Evolutionary conservation across 2,329 filamentous ascomycete genomes (phyloP).

Genomic region (Chrysoporthe puriensis): DNA sequence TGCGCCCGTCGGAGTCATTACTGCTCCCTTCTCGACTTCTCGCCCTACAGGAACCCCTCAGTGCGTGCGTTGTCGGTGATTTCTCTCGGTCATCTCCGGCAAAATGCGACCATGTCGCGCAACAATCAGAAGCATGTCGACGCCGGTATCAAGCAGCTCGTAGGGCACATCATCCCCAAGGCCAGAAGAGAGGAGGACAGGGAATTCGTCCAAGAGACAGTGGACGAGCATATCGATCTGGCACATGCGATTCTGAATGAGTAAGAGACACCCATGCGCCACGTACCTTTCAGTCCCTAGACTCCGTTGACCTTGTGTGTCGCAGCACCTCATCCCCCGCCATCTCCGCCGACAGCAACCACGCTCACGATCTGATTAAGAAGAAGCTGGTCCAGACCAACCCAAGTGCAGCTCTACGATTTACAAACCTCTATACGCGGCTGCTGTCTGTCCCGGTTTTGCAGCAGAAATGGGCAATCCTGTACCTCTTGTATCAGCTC

Average conservation of each 20-base stretch:
- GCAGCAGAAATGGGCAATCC: constrained; percentile 94
- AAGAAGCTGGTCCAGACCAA: constrained; percentile 81
- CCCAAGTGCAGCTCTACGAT: constrained; percentile 76
- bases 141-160: constrained; percentile 77
- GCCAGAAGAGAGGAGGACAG: constrained; percentile 59
- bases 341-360: constrained; percentile 76
- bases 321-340: constrained; percentile 46
- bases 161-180: constrained; percentile 72
- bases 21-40: neutral
- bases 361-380: constrained; percentile 91
- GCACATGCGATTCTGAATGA: constrained; percentile 56
- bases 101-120: constrained; percentile 60
- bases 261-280: constrained; percentile 39
- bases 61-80: neutral
- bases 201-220: constrained; percentile 68
- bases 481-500: constrained; percentile 86
- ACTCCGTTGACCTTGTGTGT: constrained; percentile 13
- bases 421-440: constrained; percentile 88
- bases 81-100: constrained; percentile 32
- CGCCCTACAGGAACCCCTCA: neutral
- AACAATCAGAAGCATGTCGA: constrained; percentile 69
- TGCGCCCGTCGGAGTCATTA: neutral
- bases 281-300: neutral
- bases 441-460: constrained; percentile 90
- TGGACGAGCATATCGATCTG: constrained; percentile 62